These are phyloP conservation scores for Solanum piurae DNA, from an alignment of 257 asterid species.

Conservation along the genomic window DNA sequence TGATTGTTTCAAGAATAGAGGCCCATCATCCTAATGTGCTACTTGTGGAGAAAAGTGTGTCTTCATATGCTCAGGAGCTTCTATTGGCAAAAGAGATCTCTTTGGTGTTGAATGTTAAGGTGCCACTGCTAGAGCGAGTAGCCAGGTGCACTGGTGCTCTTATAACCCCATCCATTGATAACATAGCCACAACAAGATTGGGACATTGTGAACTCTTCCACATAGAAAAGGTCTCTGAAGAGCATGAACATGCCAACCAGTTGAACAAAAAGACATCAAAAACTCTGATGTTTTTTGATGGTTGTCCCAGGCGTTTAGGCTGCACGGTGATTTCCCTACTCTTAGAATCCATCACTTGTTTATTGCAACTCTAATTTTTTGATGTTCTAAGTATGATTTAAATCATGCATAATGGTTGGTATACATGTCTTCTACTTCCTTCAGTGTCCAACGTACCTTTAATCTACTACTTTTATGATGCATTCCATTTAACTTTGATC, in stretches of 20 bases:
- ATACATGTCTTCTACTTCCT: background rate
- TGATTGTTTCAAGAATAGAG: conserved; percentile 74
- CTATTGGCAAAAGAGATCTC: conserved; percentile 85
- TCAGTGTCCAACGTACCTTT: background rate
- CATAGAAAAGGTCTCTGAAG: conserved; percentile 67
- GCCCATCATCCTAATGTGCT: conserved; percentile 84
- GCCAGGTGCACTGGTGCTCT: conserved; percentile 89
- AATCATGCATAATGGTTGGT: background rate
- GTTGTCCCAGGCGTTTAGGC: conserved; percentile 91
- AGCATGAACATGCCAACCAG: conserved; percentile 61
- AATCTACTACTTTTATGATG: background rate
- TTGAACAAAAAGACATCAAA: conserved; percentile 63
- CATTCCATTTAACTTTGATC: background rate
- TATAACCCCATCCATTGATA: conserved; percentile 74
- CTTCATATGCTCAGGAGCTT: conserved; percentile 82
- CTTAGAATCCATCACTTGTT: background rate
- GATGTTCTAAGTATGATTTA: background rate
- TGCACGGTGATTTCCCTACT: conserved; percentile 66
- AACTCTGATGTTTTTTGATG: conserved; percentile 93
- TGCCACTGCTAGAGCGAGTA: conserved; percentile 65
- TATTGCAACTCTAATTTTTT: background rate
- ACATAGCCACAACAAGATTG: conserved; percentile 50
- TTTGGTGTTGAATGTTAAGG: conserved; percentile 73
- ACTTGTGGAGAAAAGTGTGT: conserved; percentile 87
- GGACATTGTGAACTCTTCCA: conserved; percentile 88